Evolutionary conservation across 257 asterid species (phyloP).

Genomic region (Ilex aquifolium): DNA sequence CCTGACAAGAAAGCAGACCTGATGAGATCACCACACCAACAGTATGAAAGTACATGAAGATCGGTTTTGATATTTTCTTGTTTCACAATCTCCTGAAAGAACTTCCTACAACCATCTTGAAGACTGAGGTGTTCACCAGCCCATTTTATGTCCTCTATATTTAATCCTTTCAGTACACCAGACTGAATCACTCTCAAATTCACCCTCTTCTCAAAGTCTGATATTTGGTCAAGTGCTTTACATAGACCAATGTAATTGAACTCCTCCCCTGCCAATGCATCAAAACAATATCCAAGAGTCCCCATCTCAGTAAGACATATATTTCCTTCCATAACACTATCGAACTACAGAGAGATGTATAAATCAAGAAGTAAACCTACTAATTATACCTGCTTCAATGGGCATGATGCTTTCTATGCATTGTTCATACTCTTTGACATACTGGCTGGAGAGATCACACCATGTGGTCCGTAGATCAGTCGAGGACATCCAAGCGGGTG

Average conservation of each 20-base stretch:
- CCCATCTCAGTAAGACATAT: background rate
- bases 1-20: constrained; percentile 51
- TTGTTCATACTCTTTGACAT: constrained; percentile 49
- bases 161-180: constrained; percentile 47
- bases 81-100: constrained; percentile 31
- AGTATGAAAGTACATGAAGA: constrained; percentile 50
- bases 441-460: constrained; percentile 44
- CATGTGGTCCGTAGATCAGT: constrained; percentile 37
- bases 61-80: constrained; percentile 19
- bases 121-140: constrained; percentile 52
- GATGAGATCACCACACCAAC: constrained; percentile 64
- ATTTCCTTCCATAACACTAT: background rate
- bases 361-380: background rate
- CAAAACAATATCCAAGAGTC: constrained; percentile 1
- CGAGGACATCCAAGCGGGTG: constrained; percentile 9
- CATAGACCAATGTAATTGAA: constrained; percentile 49
- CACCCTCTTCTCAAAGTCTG: constrained; percentile 47
- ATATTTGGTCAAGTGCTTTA: constrained; percentile 48
- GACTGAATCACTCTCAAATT: constrained; percentile 43
- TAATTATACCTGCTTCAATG: constrained; percentile 21
- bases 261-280: constrained; percentile 23
- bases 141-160: constrained; percentile 37
- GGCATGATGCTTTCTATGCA: constrained; percentile 44
- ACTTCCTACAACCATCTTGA: constrained; percentile 54
- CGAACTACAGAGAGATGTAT: constrained; percentile 20